phyloP scores from a whole-genome alignment of 1,139 yeast species.

The Hemisphaericaspora lyxosophila region DNA sequence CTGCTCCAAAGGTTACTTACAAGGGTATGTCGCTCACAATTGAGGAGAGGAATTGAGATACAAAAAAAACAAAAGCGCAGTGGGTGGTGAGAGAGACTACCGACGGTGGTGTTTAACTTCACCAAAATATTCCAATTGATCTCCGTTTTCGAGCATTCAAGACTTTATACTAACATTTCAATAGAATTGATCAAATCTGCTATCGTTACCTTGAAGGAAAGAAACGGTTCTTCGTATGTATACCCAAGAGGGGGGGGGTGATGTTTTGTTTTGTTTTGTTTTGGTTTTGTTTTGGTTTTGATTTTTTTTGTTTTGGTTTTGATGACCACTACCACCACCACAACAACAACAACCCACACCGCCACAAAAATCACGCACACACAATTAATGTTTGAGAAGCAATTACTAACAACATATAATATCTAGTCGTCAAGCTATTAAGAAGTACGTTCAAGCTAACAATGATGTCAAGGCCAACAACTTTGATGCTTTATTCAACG shows the following conservation, averaged over 20 bases:
- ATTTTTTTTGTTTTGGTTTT: slow-evolving; percentile 1
- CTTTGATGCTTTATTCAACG: slow-evolving; percentile 75
- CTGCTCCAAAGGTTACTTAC: slow-evolving; percentile 45
- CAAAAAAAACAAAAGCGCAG: too few species aligned
- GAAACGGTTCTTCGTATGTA: slow-evolving; percentile 76
- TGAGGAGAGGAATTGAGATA: neutral
- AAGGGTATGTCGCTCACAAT: slow-evolving; percentile 41
- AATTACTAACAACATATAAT: slow-evolving; percentile 16
- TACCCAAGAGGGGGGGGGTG: neutral
- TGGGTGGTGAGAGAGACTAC: too few species aligned
- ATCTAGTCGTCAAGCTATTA: slow-evolving; percentile 66
- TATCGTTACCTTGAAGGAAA: slow-evolving; percentile 67
- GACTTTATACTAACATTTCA: slow-evolving; percentile 1
- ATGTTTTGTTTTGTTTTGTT: slow-evolving; percentile 6
- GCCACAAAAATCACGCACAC: neutral
- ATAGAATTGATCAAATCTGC: slow-evolving; percentile 79
- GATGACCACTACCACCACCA: neutral
- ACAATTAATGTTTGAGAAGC: too few species aligned
- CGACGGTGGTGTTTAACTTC: too few species aligned
- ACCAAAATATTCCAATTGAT: neutral
- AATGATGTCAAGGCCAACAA: slow-evolving; percentile 58
- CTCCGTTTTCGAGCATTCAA: slow-evolving; percentile 1
- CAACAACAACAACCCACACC: neutral
- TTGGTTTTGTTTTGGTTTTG: slow-evolving; percentile 6
- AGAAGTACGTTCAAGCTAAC: slow-evolving; percentile 68